Evolutionary conservation across 148 eudicot species (phyloP).

Genomic region (Silene uniflora): DNA sequence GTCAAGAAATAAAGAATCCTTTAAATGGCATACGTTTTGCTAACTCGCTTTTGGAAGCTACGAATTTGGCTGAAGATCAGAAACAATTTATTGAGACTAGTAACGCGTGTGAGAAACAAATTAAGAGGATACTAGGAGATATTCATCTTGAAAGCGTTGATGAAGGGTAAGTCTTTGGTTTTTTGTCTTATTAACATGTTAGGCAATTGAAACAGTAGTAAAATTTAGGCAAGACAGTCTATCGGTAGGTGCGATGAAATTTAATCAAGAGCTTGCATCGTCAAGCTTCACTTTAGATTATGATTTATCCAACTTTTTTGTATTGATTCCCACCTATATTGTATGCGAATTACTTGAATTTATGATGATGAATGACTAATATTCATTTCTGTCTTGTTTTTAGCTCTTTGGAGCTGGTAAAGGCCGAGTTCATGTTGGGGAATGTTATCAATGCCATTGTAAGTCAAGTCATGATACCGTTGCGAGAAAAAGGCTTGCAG

Average conservation of each 20-base stretch:
- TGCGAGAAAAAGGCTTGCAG: constrained; percentile 75
- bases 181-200: neutral
- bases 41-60: constrained; percentile 64
- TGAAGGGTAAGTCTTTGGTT: constrained; percentile 50
- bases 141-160: constrained; percentile 68
- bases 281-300: no score
- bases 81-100: constrained; percentile 79
- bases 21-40: constrained; percentile 75
- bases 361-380: constrained; percentile 6
- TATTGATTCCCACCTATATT: neutral
- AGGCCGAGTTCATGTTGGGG: constrained; percentile 66
- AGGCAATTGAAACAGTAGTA: neutral
- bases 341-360: neutral
- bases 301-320: no score
- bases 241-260: neutral
- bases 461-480: constrained; percentile 76
- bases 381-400: constrained; percentile 1
- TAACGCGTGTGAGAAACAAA: constrained; percentile 82
- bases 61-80: constrained; percentile 71
- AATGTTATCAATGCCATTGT: constrained; percentile 82
- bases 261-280: neutral
- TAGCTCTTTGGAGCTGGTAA: constrained; percentile 68
- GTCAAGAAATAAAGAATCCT: constrained; percentile 79
- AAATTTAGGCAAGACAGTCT: neutral
- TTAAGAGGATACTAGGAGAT: constrained; percentile 65